Evolutionary conservation across 805 yeast species (phyloP).

Genomic region (Wickerhamiella kurtzmanii): DNA sequence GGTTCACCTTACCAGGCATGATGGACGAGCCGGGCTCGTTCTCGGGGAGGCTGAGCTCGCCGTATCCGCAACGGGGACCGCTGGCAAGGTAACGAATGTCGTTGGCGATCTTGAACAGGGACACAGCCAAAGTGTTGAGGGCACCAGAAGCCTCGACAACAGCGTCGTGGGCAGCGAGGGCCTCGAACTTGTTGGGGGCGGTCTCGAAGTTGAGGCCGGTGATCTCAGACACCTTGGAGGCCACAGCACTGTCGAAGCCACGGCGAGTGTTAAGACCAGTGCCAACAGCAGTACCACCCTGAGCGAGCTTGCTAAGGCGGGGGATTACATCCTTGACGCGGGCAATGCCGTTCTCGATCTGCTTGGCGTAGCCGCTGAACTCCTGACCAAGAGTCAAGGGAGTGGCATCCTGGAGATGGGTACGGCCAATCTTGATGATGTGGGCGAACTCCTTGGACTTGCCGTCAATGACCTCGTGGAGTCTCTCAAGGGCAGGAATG

Average conservation of each 20-base stretch:
- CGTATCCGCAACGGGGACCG: constrained; percentile 99
- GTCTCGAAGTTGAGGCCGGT: constrained; percentile 84
- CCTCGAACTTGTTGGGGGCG: constrained; percentile 98
- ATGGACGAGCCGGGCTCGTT: constrained; percentile 98
- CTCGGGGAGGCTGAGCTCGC: constrained; percentile 89
- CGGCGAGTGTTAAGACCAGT: constrained; percentile 91
- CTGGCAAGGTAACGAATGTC: constrained; percentile 97
- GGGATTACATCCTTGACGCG: constrained; percentile 71
- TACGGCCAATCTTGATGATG: constrained; percentile 97
- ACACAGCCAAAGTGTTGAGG: constrained; percentile 83
- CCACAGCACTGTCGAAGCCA: constrained; percentile 81
- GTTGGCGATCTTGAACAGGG: constrained; percentile 91
- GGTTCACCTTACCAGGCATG: constrained; percentile 99
- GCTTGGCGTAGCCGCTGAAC: constrained; percentile 92
- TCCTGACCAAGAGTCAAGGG: constrained; percentile 97
- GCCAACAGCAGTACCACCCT: constrained; percentile 99
- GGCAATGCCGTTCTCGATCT: constrained; percentile 76
- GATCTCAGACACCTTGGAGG: constrained; percentile 68
- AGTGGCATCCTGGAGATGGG: constrained; percentile 97
- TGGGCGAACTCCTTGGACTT: constrained; percentile 74
- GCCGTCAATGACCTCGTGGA: constrained; percentile 62
- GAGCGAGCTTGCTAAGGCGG: constrained; percentile 73
- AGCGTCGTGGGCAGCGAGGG: constrained; percentile 97
- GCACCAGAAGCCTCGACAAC: constrained; percentile 97
- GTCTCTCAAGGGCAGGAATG: constrained; percentile 64